A percentile compares a stretch with the other conserved stretches of the same genome.
phyloP scores from a whole-genome alignment of 2,329 filamentous ascomycete species.

The Aspergillus jensenii region DNA sequence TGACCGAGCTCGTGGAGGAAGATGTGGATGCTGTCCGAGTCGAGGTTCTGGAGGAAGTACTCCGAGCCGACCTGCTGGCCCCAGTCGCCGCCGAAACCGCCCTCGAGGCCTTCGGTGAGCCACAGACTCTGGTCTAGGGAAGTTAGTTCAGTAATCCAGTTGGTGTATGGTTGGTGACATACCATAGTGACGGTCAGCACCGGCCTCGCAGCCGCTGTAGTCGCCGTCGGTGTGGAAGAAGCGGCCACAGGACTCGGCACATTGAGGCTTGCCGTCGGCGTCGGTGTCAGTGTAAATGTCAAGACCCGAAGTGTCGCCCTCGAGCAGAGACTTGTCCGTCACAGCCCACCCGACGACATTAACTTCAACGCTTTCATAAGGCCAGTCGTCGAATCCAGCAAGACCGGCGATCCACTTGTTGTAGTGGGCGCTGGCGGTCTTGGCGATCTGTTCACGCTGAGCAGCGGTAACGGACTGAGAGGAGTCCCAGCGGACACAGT shows the following conservation, averaged over 20 bases:
- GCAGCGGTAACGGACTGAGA: conserved; percentile 8
- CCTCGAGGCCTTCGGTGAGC: conserved; percentile 18
- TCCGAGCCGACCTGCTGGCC: conserved; percentile 16
- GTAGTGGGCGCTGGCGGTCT: conserved; percentile 8
- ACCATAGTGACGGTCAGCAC: conserved; percentile 17
- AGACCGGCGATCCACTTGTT: conserved; percentile 18
- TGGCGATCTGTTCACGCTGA: conserved; percentile 11
- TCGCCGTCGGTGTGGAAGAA: conserved; percentile 18
- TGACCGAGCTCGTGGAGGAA: conserved; percentile 19
- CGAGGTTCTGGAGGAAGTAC: conserved; percentile 16
- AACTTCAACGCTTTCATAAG: conserved; percentile 15
- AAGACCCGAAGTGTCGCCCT: conserved; percentile 14
- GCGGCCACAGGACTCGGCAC: conserved; percentile 13
- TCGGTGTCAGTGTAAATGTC: conserved; percentile 18
- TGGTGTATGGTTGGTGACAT: neutral
- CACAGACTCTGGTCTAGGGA: conserved; percentile 16
- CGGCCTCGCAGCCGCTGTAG: conserved; percentile 11
- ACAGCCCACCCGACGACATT: conserved; percentile 18
- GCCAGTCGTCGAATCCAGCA: conserved; percentile 17
- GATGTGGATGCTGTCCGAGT: conserved; percentile 15
- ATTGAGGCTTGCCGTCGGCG: conserved; percentile 12
- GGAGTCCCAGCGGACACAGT: conserved; percentile 20
- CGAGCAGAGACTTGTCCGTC: conserved; percentile 8
- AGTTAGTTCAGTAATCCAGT: neutral
- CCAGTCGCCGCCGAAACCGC: conserved; percentile 18